Evolutionary conservation across 176 grass and related monocot species (phyloP).

Genomic region (Guadua angustifolia): DNA sequence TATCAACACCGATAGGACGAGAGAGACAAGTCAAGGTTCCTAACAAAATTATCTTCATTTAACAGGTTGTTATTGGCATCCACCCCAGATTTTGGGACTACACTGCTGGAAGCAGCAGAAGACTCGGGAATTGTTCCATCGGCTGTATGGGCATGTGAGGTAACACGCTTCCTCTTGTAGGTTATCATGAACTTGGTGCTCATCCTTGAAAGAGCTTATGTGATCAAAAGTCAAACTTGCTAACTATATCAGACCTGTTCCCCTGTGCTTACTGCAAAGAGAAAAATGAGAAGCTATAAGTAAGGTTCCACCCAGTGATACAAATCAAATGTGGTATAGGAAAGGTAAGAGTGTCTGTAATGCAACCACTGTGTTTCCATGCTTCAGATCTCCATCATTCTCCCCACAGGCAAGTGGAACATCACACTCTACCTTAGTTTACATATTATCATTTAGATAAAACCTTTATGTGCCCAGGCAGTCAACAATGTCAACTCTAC

Average conservation of each 20-base stretch:
- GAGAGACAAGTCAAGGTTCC: slow-evolving; percentile 19
- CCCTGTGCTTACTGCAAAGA: slow-evolving; percentile 10
- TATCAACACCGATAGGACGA: background rate
- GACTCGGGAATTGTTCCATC: slow-evolving; percentile 15
- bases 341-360: background rate
- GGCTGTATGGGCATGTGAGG: slow-evolving; percentile 9
- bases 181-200: slow-evolving; percentile 54
- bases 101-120: slow-evolving; percentile 27
- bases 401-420: background rate
- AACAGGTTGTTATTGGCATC: background rate
- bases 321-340: background rate
- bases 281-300: slow-evolving; percentile 26
- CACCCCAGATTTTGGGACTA: background rate
- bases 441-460: no score
- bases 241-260: slow-evolving; percentile 3
- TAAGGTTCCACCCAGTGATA: slow-evolving; percentile 11
- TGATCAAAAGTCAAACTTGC: background rate
- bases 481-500: background rate
- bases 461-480: no score
- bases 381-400: background rate
- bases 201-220: slow-evolving; percentile 38
- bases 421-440: background rate
- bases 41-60: slow-evolving; percentile 50
- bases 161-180: slow-evolving; percentile 65
- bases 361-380: background rate